A percentile compares a stretch with the other conserved stretches of the same genome.
phyloP scores from a whole-genome alignment of 305 asterid genomes.

The Fraxinus paxiana region DNA sequence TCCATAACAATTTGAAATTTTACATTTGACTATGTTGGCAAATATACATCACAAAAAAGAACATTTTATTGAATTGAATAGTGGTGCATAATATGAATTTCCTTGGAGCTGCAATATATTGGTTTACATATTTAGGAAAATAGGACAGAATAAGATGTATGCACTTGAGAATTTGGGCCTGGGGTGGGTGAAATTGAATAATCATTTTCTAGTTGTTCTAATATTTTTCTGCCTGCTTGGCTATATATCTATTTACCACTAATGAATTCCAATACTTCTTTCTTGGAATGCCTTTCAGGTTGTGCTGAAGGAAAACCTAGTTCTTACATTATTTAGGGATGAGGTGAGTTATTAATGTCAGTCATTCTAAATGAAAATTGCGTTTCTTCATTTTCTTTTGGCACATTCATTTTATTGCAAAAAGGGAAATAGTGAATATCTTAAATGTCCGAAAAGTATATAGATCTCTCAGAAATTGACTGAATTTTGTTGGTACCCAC shows the following conservation, averaged over 20 bases:
- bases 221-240: neutral
- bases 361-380: slow-evolving; percentile 11
- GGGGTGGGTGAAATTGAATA: neutral
- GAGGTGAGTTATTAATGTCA: slow-evolving; percentile 60
- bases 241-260: slow-evolving; percentile 16
- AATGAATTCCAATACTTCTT: slow-evolving; percentile 24
- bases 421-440: neutral
- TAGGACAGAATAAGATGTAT: neutral
- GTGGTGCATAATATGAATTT: slow-evolving; percentile 14
- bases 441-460: slow-evolving; percentile 3
- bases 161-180: neutral
- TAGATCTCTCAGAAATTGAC: neutral
- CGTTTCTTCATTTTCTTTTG: neutral
- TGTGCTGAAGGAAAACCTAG: slow-evolving; percentile 93
- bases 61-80: neutral
- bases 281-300: slow-evolving; percentile 54
- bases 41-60: neutral
- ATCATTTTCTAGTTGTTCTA: neutral
- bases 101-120: slow-evolving; percentile 22
- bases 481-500: neutral
- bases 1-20: slow-evolving; percentile 12
- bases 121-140: slow-evolving; percentile 5
- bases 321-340: slow-evolving; percentile 81
- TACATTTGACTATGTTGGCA: neutral
- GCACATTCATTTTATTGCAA: neutral